Evolutionary conservation across 495 filamentous ascomycete genomes (phyloP), one percentile per base, ranked within the genome.

Genomic region (Endocarpon pusillum): DNA sequence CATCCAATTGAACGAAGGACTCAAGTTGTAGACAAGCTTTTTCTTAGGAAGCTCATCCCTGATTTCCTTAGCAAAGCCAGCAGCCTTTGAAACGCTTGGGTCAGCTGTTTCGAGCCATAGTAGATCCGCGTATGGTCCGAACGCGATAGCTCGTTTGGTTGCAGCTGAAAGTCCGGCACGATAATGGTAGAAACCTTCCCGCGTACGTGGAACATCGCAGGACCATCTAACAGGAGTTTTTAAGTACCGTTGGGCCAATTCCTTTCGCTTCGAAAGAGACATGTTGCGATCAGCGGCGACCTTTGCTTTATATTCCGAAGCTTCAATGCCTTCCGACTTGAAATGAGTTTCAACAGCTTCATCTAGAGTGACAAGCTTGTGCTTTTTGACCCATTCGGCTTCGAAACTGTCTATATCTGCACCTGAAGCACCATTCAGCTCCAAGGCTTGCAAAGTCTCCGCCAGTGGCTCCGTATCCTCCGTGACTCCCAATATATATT

Each of bases 1-100:
- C 71, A 89, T 83, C 89, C 89, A 97, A 63, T 97, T 96, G 71
- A 97, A 97, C 14, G 81, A 89, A 7, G 89, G 89, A 14, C 69
- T 78, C 2, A 97, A 70, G 61, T 97, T 97, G 62, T 97, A 97
- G 5, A 97, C 89, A 15, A 97, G 63, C 23, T 80, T 75, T 64
- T 94, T 97, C 33, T 73, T 74, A 0, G 83, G 80, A 46, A 62
- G 57, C 4, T 46, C 47, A 3, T 50, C 47, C 17, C 76, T 68
- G 35, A 97, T 84, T 21, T 86, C 70, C 2, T 63, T 61, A 1
- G 83, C 79, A 41, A 97, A 85, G 36, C 61, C 60, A 4, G 61
- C 58, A 2, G 81, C 81, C 30, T 89, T 81, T 27, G 69, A 52
- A 19, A 96, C 81, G 32, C 70, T 69, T 6, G 89, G 89, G 46